phyloP scores from a whole-genome alignment of 2,329 filamentous ascomycete genomes.

The Moelleriella libera region DNA sequence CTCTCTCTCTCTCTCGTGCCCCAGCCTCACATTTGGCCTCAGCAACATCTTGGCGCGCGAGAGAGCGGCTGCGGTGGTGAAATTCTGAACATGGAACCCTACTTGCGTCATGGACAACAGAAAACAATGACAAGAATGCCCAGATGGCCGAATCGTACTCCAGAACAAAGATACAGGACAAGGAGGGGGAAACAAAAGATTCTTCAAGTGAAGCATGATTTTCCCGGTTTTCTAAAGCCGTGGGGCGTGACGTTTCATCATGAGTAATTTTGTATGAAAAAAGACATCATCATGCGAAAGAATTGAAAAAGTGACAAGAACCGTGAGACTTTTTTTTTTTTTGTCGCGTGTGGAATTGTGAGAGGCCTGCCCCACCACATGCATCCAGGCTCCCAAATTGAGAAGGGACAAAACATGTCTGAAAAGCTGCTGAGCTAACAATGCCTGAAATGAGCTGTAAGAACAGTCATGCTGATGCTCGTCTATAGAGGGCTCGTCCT shows the following conservation, averaged over 20 bases:
- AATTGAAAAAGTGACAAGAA: not conserved
- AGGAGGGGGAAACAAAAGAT: not conserved
- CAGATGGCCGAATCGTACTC: not conserved
- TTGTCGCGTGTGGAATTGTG: constrained; percentile 1
- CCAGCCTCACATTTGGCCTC: too few relatives aligned
- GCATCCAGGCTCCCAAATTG: constrained; percentile 2
- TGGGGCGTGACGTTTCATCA: constrained; percentile 6
- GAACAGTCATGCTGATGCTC: too few relatives aligned
- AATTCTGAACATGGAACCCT: too few relatives aligned
- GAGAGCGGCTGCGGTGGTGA: too few relatives aligned
- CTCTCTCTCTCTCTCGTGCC: too few relatives aligned
- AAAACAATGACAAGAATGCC: not conserved
- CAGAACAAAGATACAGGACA: not conserved
- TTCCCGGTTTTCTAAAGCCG: constrained; percentile 2
- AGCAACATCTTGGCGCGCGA: too few relatives aligned
- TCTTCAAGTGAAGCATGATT: not conserved
- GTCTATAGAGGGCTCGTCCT: too few relatives aligned
- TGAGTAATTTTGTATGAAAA: not conserved
- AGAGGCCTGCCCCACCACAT: constrained; percentile 9
- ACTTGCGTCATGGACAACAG: not conserved
- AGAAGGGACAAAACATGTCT: not conserved
- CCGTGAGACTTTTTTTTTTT: not conserved
- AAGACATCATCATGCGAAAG: not conserved
- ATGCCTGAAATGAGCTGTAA: not conserved
- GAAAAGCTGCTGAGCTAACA: not conserved